Conservation (phyloP, 768 basidiomycete species). For the Pholiota molesta region DNA sequence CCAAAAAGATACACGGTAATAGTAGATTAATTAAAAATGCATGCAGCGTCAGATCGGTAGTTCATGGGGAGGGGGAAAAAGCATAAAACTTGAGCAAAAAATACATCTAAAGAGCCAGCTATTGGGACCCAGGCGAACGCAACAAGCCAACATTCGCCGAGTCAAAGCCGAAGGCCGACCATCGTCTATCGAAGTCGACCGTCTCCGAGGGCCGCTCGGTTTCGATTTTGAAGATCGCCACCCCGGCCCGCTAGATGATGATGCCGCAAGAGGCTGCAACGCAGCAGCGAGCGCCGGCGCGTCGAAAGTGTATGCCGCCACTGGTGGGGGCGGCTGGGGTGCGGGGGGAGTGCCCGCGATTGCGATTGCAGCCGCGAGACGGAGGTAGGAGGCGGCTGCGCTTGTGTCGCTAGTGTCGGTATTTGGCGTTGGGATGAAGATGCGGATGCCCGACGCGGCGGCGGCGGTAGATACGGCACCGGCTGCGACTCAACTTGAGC, state of each 20-base stretch:
- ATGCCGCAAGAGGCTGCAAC: slow-evolving; percentile 17
- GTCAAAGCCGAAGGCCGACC: slow-evolving; percentile 30
- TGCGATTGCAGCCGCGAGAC: slow-evolving; percentile 1
- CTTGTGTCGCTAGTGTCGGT: neutral
- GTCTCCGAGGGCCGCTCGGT: slow-evolving; percentile 41
- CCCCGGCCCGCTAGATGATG: slow-evolving; percentile 23
- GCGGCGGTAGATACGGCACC: slow-evolving; percentile 5
- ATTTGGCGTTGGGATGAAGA: neutral
- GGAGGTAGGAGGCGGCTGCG: neutral
- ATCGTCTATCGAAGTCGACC: slow-evolving; percentile 25
- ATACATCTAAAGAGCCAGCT: slow-evolving; percentile 5
- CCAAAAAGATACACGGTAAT: slow-evolving; percentile 2
- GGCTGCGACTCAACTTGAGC: neutral
- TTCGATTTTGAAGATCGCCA: slow-evolving; percentile 23
- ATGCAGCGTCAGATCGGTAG: neutral
- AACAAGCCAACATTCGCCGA: slow-evolving; percentile 27
- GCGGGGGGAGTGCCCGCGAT: slow-evolving; percentile 8
- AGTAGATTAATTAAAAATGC: neutral
- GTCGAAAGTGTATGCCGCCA: slow-evolving; percentile 17
- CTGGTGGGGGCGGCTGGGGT: slow-evolving; percentile 7
- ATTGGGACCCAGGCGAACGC: slow-evolving; percentile 19
- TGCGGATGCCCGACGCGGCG: neutral
- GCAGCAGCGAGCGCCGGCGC: slow-evolving; percentile 21
- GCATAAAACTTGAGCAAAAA: neutral
- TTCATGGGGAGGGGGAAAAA: no score